These are phyloP conservation scores for Xylaria scruposa DNA, from an alignment of 495 filamentous ascomycete species.

Conservation along the genomic window DNA sequence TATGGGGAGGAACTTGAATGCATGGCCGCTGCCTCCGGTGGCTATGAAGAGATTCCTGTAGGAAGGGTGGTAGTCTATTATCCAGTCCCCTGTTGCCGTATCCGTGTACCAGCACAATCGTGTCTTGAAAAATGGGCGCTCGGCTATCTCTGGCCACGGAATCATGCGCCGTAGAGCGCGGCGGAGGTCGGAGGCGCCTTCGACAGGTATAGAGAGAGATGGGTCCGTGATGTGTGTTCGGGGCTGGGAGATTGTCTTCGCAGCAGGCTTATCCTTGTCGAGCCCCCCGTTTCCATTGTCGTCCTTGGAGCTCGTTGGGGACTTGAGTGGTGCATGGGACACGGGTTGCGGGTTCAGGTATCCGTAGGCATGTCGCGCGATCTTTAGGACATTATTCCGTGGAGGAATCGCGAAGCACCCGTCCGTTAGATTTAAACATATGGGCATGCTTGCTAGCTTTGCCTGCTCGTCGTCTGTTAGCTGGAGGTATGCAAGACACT, in stretches of 20 bases:
- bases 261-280: not conserved
- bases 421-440: constrained; percentile 77
- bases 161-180: constrained; percentile 66
- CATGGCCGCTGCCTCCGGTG: constrained; percentile 87
- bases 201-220: constrained; percentile 55
- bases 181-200: constrained; percentile 68
- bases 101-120: constrained; percentile 91
- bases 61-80: constrained; percentile 76
- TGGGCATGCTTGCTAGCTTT: constrained; percentile 68
- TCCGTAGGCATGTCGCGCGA: constrained; percentile 83
- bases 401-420: constrained; percentile 89
- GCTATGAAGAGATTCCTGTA: constrained; percentile 75
- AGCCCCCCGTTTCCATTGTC: not conserved
- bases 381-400: constrained; percentile 70
- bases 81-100: constrained; percentile 80
- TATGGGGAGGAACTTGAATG: constrained; percentile 87
- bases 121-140: constrained; percentile 70
- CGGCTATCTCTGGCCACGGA: constrained; percentile 59
- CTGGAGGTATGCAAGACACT: constrained; percentile 77
- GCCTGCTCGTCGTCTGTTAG: constrained; percentile 72
- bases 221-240: constrained; percentile 54
- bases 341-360: constrained; percentile 72
- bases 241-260: constrained; percentile 51
- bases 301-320: not conserved
- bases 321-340: constrained; percentile 51